These are phyloP conservation scores for Takashimella tepidaria DNA, from an alignment of 1,284 basidiomycete genomes.

Conservation along the genomic window DNA sequence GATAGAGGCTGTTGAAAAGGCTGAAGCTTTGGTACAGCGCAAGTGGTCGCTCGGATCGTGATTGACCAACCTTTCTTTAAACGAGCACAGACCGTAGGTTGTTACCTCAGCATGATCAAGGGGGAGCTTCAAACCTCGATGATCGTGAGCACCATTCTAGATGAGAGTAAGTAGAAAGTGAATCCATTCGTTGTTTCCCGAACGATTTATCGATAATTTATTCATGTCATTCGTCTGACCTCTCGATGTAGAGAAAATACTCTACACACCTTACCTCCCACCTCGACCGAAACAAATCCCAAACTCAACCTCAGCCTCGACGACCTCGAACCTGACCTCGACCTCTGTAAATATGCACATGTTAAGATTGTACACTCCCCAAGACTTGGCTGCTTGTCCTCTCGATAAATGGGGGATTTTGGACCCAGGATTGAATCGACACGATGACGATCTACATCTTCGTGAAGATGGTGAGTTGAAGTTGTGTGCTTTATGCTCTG, in stretches of 20 bases:
- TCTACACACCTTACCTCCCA: conserved; percentile 41
- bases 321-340: conserved; percentile 5
- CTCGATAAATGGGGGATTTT: conserved; percentile 47
- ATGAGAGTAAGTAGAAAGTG: conserved; percentile 18
- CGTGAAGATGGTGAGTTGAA: conserved; percentile 37
- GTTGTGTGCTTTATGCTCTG: not conserved
- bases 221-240: conserved; percentile 10
- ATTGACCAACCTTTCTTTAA: conserved; percentile 27
- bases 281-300: too few species aligned
- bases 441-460: conserved; percentile 18
- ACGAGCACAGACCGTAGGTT: conserved; percentile 33
- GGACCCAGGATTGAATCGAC: conserved; percentile 34
- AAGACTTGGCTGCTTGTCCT: conserved; percentile 34
- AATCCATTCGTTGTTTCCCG: not conserved
- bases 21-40: conserved; percentile 26
- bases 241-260: conserved; percentile 12
- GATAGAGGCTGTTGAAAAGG: too few species aligned
- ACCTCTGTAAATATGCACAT: conserved; percentile 40
- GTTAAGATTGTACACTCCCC: conserved; percentile 38
- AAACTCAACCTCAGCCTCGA: conserved; percentile 1
- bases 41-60: conserved; percentile 29
- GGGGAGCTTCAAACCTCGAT: conserved; percentile 41
- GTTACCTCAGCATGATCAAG: conserved; percentile 44
- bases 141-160: conserved; percentile 37
- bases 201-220: too few species aligned